Evolutionary conservation across 768 basidiomycete genomes (phyloP), one percentile per base, ranked within the genome.

Genomic region (Fomitopsis serialis): DNA sequence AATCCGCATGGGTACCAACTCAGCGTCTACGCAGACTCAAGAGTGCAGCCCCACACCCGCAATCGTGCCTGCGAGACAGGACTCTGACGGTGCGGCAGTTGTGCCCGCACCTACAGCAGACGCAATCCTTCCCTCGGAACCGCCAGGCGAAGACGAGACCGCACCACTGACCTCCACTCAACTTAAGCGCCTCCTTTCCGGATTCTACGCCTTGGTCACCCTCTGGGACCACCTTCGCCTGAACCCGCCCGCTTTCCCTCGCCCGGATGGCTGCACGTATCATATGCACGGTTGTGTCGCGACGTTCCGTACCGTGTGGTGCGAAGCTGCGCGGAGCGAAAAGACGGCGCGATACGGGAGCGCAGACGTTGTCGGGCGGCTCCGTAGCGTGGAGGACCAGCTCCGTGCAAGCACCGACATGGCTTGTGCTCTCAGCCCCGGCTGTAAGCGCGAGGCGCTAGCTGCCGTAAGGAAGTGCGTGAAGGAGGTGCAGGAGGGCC

Each of bases 271-370:
- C n/a, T 77, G 76, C 62, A 58, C 56, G 45, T 65, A 65, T 50
- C 75, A 75, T 61, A 54, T 53, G 42, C 67, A 64, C 44, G 63
- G 63, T 10, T 78, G 76, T 55, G 34, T 68, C n/a, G 52, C 60
- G 29, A 72, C 67, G 32, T 78, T 74, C 74, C 58, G 53, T 50
- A 53, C 63, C 48, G 61, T 68, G 42, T 76, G 74, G 72, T 43
- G 49, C 11, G 61, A 66, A 17, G 69, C 64, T 17, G 60, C 60
- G 24, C 54, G 57, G 36, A 62, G 63, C 40, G 60, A 63, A 42
- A 55, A 55, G 43, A 66, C 61, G 46, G 55, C 62, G 32, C 42
- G 59, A 36, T 60, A 61, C 34, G 48, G 63, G 25, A 61, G 64
- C 12, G 66, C 63, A 21, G 74, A 77, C 61, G 67, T 74, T 24